Base-by-base conservation (phyloP, 441 rosid genomes). In the Populus hybrid region DNA sequence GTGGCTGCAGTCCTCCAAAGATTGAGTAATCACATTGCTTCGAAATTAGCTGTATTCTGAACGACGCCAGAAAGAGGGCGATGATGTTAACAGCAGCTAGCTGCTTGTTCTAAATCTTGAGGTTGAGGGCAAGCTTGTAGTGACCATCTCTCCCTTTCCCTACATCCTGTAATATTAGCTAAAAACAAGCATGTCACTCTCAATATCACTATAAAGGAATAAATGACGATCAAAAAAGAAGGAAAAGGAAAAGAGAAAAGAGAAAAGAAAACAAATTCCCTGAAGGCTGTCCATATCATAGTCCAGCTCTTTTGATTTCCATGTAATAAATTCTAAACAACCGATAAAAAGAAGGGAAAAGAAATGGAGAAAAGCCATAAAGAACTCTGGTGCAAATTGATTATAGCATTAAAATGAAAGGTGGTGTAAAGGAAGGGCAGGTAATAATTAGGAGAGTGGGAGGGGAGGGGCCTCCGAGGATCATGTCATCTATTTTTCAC, bases 361-460 rank as follows among this genome's bases (percentile, higher is more conserved):
- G 20, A 14, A 53, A 26, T 59, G 50, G 63, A 30, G 35, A 24
- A 42, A 77, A 77, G 14, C 21, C 8, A 12, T 46, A 76, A 59
- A 50, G 72, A 79, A 34, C 70, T 74, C 67, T 65, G 78, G 80
- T 59, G 81, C 73, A 73, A 73, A 77, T 79, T 82, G 76, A 75
- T 82, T 72, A 36, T 68, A 20, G 71, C 85, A 75, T 36, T 76
- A 28, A 81, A 77, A 80, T 69, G 70, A 35, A 69, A 63, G 23
- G 73, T 30, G 30, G 35, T 38, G 38, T 3, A 30, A 42, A 68
- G 78, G 77, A 76, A 67, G 67, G 12, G 78, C 11, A 38, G 28
- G 72, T 30, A 75, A 78, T 77, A 68, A 83, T 77, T 71, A 80
- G 74, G 46, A 11, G 66, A 75, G 75, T 42, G 50, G 50, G 81